Evolutionary conservation across 805 yeast genomes (phyloP).

Genomic region (Metschnikowia orientalis): DNA sequence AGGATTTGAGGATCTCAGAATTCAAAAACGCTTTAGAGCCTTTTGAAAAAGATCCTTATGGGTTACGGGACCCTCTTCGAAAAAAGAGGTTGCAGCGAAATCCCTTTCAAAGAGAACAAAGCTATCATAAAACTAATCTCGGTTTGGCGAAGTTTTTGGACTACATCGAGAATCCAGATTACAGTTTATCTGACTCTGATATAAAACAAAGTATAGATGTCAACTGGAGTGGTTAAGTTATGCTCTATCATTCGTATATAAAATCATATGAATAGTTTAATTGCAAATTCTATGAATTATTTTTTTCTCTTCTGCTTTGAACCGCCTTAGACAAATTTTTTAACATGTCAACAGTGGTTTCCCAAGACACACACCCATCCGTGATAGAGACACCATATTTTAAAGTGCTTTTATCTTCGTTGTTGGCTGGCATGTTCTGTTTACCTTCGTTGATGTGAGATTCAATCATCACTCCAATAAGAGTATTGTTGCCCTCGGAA

Average conservation of each 20-base stretch:
- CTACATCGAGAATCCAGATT: conserved; percentile 2
- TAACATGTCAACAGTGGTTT: conserved; percentile 70
- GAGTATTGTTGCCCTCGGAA: conserved; percentile 62
- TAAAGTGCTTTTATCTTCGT: conserved; percentile 66
- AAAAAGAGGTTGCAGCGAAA: conserved; percentile 52
- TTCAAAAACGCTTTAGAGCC: conserved; percentile 47
- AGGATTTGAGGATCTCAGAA: conserved; percentile 47
- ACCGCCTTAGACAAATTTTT: conserved; percentile 74
- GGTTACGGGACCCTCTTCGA: conserved; percentile 40
- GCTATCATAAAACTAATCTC: conserved; percentile 30
- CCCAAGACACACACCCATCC: conserved; percentile 97
- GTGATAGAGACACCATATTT: conserved; percentile 93
- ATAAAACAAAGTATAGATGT: background rate
- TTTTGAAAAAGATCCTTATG: conserved; percentile 57
- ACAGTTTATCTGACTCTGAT: background rate
- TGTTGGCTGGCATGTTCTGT: conserved; percentile 64
- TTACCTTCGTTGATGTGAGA: conserved; percentile 88
- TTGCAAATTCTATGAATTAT: background rate
- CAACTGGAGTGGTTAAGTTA: conserved; percentile 1
- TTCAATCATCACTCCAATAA: conserved; percentile 97
- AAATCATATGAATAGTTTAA: background rate
- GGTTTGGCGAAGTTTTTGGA: conserved; percentile 12
- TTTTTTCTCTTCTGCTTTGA: conserved; percentile 46
- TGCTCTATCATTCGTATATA: background rate
- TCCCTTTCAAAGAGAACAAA: conserved; percentile 46